phyloP scores from a whole-genome alignment of 352 stramenopile genomes.

The Phytophthora fragariaefolia region DNA sequence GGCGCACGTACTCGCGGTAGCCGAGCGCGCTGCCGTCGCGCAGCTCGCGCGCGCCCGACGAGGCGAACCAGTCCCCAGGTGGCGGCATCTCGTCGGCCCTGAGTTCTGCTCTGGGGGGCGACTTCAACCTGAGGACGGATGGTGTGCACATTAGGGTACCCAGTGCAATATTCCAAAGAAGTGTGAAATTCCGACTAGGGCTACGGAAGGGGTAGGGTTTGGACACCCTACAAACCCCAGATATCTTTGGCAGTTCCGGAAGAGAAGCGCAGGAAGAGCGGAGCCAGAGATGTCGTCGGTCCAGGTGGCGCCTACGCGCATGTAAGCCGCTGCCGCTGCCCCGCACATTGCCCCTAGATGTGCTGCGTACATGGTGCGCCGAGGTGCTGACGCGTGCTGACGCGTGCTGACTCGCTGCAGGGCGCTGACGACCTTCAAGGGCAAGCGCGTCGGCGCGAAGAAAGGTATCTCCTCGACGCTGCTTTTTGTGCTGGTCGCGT shows the following conservation, averaged over 20 bases:
- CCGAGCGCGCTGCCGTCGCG: constrained; percentile 38
- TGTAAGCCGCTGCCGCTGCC: constrained; percentile 45
- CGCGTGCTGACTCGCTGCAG: constrained; percentile 42
- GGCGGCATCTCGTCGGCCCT: constrained; percentile 16
- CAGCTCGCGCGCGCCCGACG: constrained; percentile 48
- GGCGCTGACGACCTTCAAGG: constrained; percentile 87
- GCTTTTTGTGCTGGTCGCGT: no score
- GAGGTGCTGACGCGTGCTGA: constrained; percentile 11
- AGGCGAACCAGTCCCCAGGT: constrained; percentile 63
- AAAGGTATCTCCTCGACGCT: constrained; percentile 57
- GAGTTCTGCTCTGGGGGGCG: constrained; percentile 12
- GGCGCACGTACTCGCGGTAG: constrained; percentile 54
- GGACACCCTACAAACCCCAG: background rate
- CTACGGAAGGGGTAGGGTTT: constrained; percentile 15
- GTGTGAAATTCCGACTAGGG: no score
- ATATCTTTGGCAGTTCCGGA: constrained; percentile 29
- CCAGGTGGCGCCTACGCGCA: constrained; percentile 82
- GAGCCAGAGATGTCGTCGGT: constrained; percentile 49
- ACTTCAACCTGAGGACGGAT: constrained; percentile 26
- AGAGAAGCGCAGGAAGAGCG: constrained; percentile 5
- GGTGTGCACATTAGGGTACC: constrained; percentile 7
- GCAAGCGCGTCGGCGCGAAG: constrained; percentile 83
- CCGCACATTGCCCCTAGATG: background rate
- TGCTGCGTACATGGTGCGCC: background rate
- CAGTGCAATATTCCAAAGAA: no score